Conservation (phyloP, 1,139 yeast genomes). For the Suhomyces bribrorum region DNA sequence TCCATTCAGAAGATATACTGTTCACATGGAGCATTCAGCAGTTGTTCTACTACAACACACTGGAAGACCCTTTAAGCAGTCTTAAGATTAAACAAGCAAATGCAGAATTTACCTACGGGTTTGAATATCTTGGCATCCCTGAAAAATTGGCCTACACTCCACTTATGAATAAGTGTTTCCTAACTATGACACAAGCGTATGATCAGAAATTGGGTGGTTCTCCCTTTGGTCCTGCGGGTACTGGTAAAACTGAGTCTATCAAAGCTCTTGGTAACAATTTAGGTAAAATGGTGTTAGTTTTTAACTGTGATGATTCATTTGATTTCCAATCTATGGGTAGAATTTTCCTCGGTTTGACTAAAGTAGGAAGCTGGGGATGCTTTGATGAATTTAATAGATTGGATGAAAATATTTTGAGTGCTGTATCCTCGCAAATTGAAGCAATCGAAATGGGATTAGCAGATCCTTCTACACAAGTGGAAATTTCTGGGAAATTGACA, state of each 20-base stretch:
- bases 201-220: slow-evolving; percentile 83
- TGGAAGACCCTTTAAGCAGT: slow-evolving; percentile 29
- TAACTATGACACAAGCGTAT: slow-evolving; percentile 75
- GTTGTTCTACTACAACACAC: slow-evolving; percentile 42
- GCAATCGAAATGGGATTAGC: slow-evolving; percentile 59
- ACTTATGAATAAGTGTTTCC: slow-evolving; percentile 61
- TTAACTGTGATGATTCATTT: slow-evolving; percentile 89
- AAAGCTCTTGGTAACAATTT: slow-evolving; percentile 81
- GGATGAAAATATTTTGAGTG: slow-evolving; percentile 70
- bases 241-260: slow-evolving; percentile 92
- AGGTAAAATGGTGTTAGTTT: slow-evolving; percentile 82
- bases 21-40: slow-evolving; percentile 58
- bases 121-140: slow-evolving; percentile 78
- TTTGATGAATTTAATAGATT: slow-evolving; percentile 94
- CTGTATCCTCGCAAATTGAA: slow-evolving; percentile 83
- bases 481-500: slow-evolving; percentile 50
- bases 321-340: slow-evolving; percentile 82
- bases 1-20: slow-evolving; percentile 17
- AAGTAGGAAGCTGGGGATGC: slow-evolving; percentile 93
- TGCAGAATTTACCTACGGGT: slow-evolving; percentile 63
- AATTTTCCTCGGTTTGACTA: slow-evolving; percentile 77
- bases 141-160: slow-evolving; percentile 81
- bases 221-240: slow-evolving; percentile 96
- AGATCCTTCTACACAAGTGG: slow-evolving; percentile 28
- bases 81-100: slow-evolving; percentile 56